Conservation (phyloP, 2,329 filamentous ascomycete genomes). For the Aspergillus novofumigatus region DNA sequence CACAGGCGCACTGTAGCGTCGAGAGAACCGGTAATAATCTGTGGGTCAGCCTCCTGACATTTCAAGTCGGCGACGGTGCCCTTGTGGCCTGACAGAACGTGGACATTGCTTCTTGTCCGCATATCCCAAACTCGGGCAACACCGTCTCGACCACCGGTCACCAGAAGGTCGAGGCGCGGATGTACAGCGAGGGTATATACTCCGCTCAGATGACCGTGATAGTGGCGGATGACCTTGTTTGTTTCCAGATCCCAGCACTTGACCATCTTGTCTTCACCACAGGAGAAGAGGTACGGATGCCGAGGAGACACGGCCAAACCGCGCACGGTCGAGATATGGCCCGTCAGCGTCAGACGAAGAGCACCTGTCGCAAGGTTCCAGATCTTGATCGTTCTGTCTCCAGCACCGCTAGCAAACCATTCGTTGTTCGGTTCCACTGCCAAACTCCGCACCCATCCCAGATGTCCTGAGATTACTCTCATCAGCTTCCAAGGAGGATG, state of each 20-base stretch:
- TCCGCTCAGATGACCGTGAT: conserved; percentile 93
- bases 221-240: conserved; percentile 98
- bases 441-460: conserved; percentile 88
- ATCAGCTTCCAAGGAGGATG: conserved; percentile 98
- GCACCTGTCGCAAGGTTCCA: conserved; percentile 90
- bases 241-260: conserved; percentile 99
- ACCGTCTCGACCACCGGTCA: conserved; percentile 90
- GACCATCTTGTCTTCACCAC: conserved; percentile 99
- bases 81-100: conserved; percentile 87
- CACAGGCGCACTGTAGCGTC: conserved; percentile 89
- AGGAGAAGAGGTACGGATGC: conserved; percentile 96
- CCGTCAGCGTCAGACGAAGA: conserved; percentile 81
- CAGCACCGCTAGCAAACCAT: conserved; percentile 95
- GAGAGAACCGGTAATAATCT: conserved; percentile 89
- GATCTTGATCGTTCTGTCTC: conserved; percentile 96
- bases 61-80: conserved; percentile 83
- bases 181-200: conserved; percentile 94
- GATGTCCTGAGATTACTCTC: conserved; percentile 91
- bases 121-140: conserved; percentile 98
- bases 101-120: conserved; percentile 91
- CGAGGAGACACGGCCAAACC: conserved; percentile 87
- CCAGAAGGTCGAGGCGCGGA: conserved; percentile 88
- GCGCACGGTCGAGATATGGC: conserved; percentile 89
- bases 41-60: conserved; percentile 93
- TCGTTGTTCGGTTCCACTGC: conserved; percentile 94